These are phyloP conservation scores for Withania somnifera DNA, from an alignment of 305 asterid genomes.

Conservation along the genomic window DNA sequence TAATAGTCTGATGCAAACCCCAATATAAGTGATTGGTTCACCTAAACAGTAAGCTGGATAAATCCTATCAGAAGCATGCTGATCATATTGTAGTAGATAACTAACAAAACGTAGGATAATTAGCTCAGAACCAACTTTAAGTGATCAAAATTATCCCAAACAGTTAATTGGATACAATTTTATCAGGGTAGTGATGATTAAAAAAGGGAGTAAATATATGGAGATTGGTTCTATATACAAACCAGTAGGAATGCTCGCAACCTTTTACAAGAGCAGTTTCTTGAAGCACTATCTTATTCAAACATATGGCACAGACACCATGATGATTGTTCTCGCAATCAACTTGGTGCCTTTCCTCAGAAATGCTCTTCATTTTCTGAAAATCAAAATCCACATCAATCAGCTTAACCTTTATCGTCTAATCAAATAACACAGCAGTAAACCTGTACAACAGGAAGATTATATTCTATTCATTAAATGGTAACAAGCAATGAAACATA, in stretches of 20 bases:
- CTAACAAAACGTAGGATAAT: not conserved
- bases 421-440: not conserved
- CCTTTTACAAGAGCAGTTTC: conserved; percentile 88
- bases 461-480: not conserved
- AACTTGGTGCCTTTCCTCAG: conserved; percentile 24
- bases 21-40: not conserved
- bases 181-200: not conserved
- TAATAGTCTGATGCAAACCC: not conserved
- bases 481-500: not conserved
- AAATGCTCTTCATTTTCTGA: conserved; percentile 25
- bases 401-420: not conserved
- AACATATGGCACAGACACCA: conserved; percentile 65
- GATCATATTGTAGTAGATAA: not conserved
- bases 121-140: not conserved
- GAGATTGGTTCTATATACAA: conserved; percentile 27
- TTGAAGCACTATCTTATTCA: conserved; percentile 52
- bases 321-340: conserved; percentile 33
- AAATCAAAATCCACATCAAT: conserved; percentile 14
- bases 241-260: conserved; percentile 96
- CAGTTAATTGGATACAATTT: not conserved
- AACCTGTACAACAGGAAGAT: not conserved
- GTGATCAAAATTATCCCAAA: not conserved
- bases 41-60: not conserved
- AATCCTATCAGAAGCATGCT: not conserved
- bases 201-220: not conserved